Conservation (phyloP, 1,284 basidiomycete species). For the Boletellus deceptivus region DNA sequence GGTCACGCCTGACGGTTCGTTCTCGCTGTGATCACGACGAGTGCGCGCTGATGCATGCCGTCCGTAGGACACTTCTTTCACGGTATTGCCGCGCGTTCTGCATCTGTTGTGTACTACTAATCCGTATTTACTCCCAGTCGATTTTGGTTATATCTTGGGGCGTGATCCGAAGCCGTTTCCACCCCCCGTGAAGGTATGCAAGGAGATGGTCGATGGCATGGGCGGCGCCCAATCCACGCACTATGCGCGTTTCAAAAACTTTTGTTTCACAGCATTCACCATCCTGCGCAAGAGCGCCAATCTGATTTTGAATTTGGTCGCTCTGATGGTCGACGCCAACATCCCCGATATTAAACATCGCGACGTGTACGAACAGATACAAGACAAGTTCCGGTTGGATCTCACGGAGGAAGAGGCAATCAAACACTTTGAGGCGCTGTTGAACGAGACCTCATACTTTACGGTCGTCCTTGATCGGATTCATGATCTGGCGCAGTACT, state of each 20-base stretch:
- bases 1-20: conserved; percentile 84
- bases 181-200: conserved; percentile 97
- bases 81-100: conserved; percentile 42
- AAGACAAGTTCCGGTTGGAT: conserved; percentile 95
- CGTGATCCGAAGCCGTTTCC: conserved; percentile 98
- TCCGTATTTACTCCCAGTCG: conserved; percentile 54
- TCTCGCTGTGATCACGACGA: conserved; percentile 15
- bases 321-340: conserved; percentile 97
- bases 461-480: conserved; percentile 91
- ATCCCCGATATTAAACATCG: conserved; percentile 96
- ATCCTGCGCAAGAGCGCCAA: conserved; percentile 97
- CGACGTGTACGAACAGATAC: conserved; percentile 84
- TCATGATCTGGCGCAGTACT: conserved; percentile 84
- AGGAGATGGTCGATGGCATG: conserved; percentile 99
- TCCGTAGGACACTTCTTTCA: conserved; percentile 79
- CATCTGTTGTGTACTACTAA: conserved; percentile 10
- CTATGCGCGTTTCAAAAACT: conserved; percentile 92
- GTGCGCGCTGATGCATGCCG: conserved; percentile 2
- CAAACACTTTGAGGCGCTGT: conserved; percentile 89
- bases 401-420: conserved; percentile 96
- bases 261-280: conserved; percentile 96
- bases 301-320: conserved; percentile 93
- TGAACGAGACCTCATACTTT: conserved; percentile 95
- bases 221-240: conserved; percentile 91
- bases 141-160: conserved; percentile 98